Base-by-base conservation (phyloP, 352 stramenopile genomes). In the Halophytophthora polymorphica region DNA sequence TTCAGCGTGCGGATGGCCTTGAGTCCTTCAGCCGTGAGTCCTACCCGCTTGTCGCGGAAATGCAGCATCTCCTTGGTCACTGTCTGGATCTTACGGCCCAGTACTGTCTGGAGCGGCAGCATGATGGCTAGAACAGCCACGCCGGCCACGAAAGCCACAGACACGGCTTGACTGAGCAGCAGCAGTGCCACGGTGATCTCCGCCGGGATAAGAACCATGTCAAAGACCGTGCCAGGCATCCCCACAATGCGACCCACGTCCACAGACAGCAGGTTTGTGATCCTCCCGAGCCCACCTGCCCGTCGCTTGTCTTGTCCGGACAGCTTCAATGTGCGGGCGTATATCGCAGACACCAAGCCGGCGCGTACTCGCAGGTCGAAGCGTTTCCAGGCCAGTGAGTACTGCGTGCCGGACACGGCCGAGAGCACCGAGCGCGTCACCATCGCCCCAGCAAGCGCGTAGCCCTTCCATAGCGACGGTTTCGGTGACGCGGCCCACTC, bases 131-230 rank as follows among this genome's bases (percentile, higher is more conserved):
- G 58, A 1, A 96, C 64, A 18, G 82, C 63, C 3, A 96, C 45
- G 1, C 87, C 87, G 1, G 83, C 83, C 7, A 93, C 56, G 46
- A 96, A 96, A 2, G 88, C 87, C 39, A 90, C 88, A 17, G 83
- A 88, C 8, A 96, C 80, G 18, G 90, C 85, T 2, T 78, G 62
- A 14, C 75, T 80, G 8, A 96, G 64, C 43, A 95, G 45, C 4
- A 81, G 43, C 18, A 95, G 72, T 15, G 87, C 86, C 1, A 96
- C 67, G 0, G 67, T 50, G 33, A 95, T 90, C 61, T 94, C 78
- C 1, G 65, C 37, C 6, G 83, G 83, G 37, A 94, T 87, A 22
- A 94, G 28, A 19, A 91, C 71, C 64, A 91, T 73, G 46, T 94
- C 79, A 31, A 94, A 94, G n/a, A 91, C 28, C 2, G 69, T 78